Evolutionary conservation across 345 rosid genomes (phyloP), one percentile per base, ranked within the genome.

Genomic region (Aquilaria sinensis): DNA sequence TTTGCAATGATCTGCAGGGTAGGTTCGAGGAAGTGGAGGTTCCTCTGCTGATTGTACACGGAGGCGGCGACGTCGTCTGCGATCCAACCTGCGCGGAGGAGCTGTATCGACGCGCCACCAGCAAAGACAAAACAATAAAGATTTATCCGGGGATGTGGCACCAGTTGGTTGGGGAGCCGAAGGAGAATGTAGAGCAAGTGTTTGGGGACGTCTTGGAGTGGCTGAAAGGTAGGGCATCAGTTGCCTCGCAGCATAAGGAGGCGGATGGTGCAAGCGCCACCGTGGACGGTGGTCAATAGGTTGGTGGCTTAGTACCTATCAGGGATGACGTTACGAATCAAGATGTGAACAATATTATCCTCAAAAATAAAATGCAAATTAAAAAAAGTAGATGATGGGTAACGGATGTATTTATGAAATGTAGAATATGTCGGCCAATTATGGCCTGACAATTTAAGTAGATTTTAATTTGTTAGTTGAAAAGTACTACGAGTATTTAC

Each of bases 81-180:
- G 96, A 94, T 68, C 84, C 90, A 0, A 77, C 76, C 5, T 86
- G 96, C 66, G 93, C 60, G 10, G 80, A 85, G 78, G 96, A 88
- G 66, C 84, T 90, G 58, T 54, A 85, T 41, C 64, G 54, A 56
- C 92, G 96, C 74, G 96, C 88, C 16, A 43, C 74, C 41, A 86
- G 96, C 51, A 43, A 1, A 37, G 96, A 94, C 57, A 94, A 86
- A 75, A 88, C 97, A 9, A 57, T 88, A 13, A 83, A 71, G 73
- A 72, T 94, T 31, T 80, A 88, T 37, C 89, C 92, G 0, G 91
- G 78, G 46, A 78, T 94, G 99, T 81, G 95, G 95, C 99, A 94
- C 75, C 99, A 86, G 83, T 51, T 94, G 62, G 60, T 83, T 2
- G 99, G 99, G 0, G 99, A 94, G 74, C 67, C 92, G 6, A 88